Conservation (phyloP, 1,284 basidiomycete genomes). For the Ustilago cynodontis region DNA sequence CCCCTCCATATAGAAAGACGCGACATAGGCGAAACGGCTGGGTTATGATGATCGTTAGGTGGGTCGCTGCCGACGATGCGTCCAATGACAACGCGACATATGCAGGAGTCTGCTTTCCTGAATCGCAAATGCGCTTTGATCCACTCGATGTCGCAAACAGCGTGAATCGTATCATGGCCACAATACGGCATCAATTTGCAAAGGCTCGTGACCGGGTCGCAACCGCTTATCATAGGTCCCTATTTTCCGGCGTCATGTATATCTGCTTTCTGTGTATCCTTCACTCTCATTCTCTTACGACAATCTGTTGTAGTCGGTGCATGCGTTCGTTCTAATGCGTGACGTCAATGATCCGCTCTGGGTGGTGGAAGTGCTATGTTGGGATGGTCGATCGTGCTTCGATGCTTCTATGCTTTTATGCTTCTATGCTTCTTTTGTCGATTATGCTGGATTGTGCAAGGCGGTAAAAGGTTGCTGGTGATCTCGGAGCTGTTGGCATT, state of each 20-base stretch:
- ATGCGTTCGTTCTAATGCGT: not conserved
- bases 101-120: not conserved
- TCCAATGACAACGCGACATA: not conserved
- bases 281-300: too few species aligned
- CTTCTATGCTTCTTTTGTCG: not conserved
- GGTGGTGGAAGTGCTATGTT: not conserved
- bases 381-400: not conserved
- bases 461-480: slow-evolving; percentile 4
- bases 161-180: not conserved
- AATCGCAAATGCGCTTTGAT: not conserved
- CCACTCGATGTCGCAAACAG: not conserved
- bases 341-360: not conserved
- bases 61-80: not conserved
- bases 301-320: too few species aligned
- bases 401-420: slow-evolving; percentile 1
- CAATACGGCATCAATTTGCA: too few species aligned
- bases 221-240: not conserved
- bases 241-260: not conserved
- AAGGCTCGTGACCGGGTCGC: too few species aligned
- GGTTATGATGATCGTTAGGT: not conserved
- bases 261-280: not conserved
- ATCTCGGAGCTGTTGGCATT: not conserved
- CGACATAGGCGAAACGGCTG: too few species aligned
- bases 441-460: slow-evolving; percentile 2
- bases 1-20: too few species aligned